A percentile compares a stretch with the other conserved stretches of the same genome.
Conservation (phyloP, 2,329 filamentous ascomycete genomes). For the Talaromyces sp. region DNA sequence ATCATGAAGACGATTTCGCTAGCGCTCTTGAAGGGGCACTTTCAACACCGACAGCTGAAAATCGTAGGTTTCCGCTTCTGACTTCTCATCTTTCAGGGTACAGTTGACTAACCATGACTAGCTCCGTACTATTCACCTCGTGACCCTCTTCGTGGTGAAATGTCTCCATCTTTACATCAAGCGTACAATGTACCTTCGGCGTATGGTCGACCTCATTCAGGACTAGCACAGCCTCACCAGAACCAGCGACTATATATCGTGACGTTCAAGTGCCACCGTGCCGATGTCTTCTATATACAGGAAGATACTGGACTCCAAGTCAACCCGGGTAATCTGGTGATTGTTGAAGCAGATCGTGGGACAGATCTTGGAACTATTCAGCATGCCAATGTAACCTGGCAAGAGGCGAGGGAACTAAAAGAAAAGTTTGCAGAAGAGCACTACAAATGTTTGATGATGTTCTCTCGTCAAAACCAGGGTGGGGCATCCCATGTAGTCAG, state of each 20-base stretch:
- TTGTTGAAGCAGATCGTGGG: constrained; percentile 94
- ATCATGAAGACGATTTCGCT: constrained; percentile 37
- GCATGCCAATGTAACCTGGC: constrained; percentile 81
- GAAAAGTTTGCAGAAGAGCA: constrained; percentile 92
- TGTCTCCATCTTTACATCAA: constrained; percentile 38
- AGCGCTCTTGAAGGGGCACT: constrained; percentile 36
- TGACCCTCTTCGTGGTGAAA: constrained; percentile 35
- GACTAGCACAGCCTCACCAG: constrained; percentile 36
- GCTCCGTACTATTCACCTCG: constrained; percentile 44
- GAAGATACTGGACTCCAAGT: constrained; percentile 90
- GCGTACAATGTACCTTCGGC: constrained; percentile 38
- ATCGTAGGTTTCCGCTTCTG: constrained; percentile 36
- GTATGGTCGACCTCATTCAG: constrained; percentile 39
- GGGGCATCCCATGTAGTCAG: constrained; percentile 42
- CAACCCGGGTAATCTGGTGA: constrained; percentile 88
- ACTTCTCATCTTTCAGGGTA: background rate
- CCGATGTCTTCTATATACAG: constrained; percentile 95
- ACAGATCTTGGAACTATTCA: constrained; percentile 93
- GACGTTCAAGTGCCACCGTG: constrained; percentile 91
- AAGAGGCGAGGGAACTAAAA: constrained; percentile 82
- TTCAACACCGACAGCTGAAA: constrained; percentile 37
- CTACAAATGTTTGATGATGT: constrained; percentile 99
- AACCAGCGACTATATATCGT: constrained; percentile 67
- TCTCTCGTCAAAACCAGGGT: constrained; percentile 68
- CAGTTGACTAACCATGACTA: constrained; percentile 20